Evolutionary conservation across 2,329 filamentous ascomycete species (phyloP).

Genomic region (Lomentospora prolificans): DNA sequence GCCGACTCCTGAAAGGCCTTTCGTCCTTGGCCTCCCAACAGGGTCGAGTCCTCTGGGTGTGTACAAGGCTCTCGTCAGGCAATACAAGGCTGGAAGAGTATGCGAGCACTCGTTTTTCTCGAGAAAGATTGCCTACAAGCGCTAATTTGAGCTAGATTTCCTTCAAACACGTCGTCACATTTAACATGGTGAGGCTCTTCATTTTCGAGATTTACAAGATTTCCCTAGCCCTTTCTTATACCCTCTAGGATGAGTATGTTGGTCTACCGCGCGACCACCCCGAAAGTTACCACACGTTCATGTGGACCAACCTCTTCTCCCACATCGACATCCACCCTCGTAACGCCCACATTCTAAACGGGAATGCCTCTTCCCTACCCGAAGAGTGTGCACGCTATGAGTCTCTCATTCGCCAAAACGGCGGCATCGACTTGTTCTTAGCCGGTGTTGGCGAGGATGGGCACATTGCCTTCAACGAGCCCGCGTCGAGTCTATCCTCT

Average conservation of each 20-base stretch:
- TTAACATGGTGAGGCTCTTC: constrained; percentile 62
- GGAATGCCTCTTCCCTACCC: constrained; percentile 65
- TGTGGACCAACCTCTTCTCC: constrained; percentile 89
- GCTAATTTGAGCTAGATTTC: constrained; percentile 47
- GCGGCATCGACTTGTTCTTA: constrained; percentile 78
- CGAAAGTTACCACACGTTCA: constrained; percentile 83
- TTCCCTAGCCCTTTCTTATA: constrained; percentile 11
- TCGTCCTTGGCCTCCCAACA: constrained; percentile 75
- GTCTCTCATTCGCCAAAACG: constrained; percentile 60
- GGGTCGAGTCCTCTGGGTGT: constrained; percentile 71
- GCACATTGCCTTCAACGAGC: constrained; percentile 87
- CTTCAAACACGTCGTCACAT: constrained; percentile 81
- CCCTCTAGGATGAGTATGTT: constrained; percentile 68
- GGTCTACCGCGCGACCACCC: constrained; percentile 73
- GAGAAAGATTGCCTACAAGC: constrained; percentile 15
- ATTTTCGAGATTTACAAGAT: constrained; percentile 5
- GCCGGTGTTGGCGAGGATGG: constrained; percentile 79
- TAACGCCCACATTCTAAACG: constrained; percentile 78
- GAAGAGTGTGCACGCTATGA: constrained; percentile 74
- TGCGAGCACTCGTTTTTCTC: constrained; percentile 12
- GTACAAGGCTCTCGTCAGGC: constrained; percentile 65
- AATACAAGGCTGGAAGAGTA: constrained; percentile 56
- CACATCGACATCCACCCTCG: constrained; percentile 70
- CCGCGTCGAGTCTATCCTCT: constrained; percentile 66
- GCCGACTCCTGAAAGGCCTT: constrained; percentile 62